Base-by-base conservation (phyloP, 495 filamentous ascomycete species). In the Pyrenopolyporus hunteri region DNA sequence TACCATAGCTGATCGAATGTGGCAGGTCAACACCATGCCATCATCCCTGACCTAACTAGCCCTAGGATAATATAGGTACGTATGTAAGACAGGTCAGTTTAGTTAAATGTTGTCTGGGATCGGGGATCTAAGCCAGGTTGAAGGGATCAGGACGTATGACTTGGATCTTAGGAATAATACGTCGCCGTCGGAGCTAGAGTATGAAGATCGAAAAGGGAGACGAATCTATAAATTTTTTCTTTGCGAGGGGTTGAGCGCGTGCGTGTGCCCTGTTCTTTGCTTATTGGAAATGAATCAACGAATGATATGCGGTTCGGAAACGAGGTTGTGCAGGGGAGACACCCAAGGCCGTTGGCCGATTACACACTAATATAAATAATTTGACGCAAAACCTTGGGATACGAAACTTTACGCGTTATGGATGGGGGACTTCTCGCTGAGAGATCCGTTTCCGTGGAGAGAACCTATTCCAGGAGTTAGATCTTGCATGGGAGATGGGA, bases 231-330 rank as follows among this genome's bases (percentile, higher is more conserved):
- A 17, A 8, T 57, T 13, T 20, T 57, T 13, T 20, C n/a, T 32
- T 23, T 46, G 39, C 11, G 22, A 10, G 39, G 13, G 14, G 43
- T 13, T 17, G 36, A 32, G 29, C 33, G 50, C 23, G 33, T 47
- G 44, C 23, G 51, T 47, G 47, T 53, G 51, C 46, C 52, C 44
- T 59, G 60, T n/a, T n/a, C 52, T 57, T 57, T 47, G 57, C 55
- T 39, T 52, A 57, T 56, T 60, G 63, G 63, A 66, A 61, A 57
- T 57, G 63, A 66, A 39, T 57, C 63, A 49, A 57, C 63, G 63
- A 66, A 66, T 60, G 63, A 66, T 66, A 46, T 52, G 46, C 57
- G 63, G n/a, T 57, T 66, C 52, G 52, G 63, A 66, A 61, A 66
- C 63, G 63, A 66, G 63, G 57, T 61, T 13, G 56, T 60, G 57